Evolutionary conservation across 768 basidiomycete genomes (phyloP).

Genomic region (Xanthoconium purpureum): DNA sequence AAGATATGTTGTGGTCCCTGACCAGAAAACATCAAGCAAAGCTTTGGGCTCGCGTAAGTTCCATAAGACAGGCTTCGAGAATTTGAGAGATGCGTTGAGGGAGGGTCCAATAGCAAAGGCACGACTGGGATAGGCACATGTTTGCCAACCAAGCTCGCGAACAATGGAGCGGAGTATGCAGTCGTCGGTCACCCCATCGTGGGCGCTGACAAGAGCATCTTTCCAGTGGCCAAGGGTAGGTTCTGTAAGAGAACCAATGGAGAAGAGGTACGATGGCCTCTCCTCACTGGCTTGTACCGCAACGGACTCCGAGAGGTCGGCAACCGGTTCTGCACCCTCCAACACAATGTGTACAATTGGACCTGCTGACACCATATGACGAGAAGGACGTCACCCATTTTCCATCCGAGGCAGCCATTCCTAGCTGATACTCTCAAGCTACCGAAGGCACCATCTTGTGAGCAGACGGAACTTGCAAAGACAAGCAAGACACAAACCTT

Average conservation of each 20-base stretch:
- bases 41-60: constrained; percentile 27
- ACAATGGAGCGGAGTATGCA: constrained; percentile 25
- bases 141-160: constrained; percentile 28
- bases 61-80: constrained; percentile 29
- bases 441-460: background rate
- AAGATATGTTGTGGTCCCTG: constrained; percentile 36
- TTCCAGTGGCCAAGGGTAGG: constrained; percentile 24
- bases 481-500: constrained; percentile 9
- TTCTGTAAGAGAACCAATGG: constrained; percentile 30
- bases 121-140: constrained; percentile 30
- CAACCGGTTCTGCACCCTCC: constrained; percentile 23
- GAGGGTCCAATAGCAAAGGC: constrained; percentile 25
- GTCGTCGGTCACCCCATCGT: constrained; percentile 18
- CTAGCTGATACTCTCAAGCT: constrained; percentile 24
- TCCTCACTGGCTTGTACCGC: background rate
- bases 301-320: constrained; percentile 9
- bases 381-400: constrained; percentile 32
- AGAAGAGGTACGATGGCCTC: constrained; percentile 24
- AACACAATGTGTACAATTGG: constrained; percentile 34
- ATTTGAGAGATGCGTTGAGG: constrained; percentile 23
- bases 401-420: constrained; percentile 29
- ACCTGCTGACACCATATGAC: constrained; percentile 34
- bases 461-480: background rate
- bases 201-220: constrained; percentile 16
- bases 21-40: constrained; percentile 35